A percentile compares a stretch with the other conserved stretches of the same genome.
Evolutionary conservation across 805 yeast genomes (phyloP).

Genomic region (Ogataea neopini): DNA sequence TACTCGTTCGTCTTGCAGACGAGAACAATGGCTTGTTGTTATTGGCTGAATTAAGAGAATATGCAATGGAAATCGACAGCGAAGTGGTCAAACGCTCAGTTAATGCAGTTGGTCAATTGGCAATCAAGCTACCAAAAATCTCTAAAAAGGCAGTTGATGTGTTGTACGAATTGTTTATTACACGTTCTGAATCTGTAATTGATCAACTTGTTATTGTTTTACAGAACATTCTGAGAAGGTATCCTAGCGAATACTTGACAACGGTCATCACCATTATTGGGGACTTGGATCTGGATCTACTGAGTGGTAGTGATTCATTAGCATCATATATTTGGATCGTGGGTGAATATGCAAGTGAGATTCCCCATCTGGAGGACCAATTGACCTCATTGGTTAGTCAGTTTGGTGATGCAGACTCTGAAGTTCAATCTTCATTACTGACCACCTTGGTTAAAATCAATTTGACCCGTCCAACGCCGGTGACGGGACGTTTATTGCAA

Average conservation of each 20-base stretch:
- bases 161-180: conserved; percentile 56
- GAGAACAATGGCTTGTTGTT: conserved; percentile 58
- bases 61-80: conserved; percentile 82
- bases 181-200: conserved; percentile 60
- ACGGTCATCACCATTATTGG: conserved; percentile 56
- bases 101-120: conserved; percentile 68
- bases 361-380: conserved; percentile 51
- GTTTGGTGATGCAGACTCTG: conserved; percentile 59
- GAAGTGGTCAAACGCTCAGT: conserved; percentile 70
- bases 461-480: conserved; percentile 34
- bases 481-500: conserved; percentile 49
- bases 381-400: conserved; percentile 48
- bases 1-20: conserved; percentile 66
- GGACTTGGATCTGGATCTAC: conserved; percentile 45
- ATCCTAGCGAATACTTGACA: conserved; percentile 53
- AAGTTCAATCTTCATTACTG: conserved; percentile 59
- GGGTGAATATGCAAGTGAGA: conserved; percentile 68
- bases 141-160: conserved; percentile 61
- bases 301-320: conserved; percentile 51
- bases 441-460: conserved; percentile 63
- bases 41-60: conserved; percentile 72
- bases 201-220: conserved; percentile 64
- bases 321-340: conserved; percentile 68
- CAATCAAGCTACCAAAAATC: conserved; percentile 57
- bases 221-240: conserved; percentile 66